phyloP scores from a whole-genome alignment of 352 stramenopile species.

The Stephanocyclus meneghinianus region DNA sequence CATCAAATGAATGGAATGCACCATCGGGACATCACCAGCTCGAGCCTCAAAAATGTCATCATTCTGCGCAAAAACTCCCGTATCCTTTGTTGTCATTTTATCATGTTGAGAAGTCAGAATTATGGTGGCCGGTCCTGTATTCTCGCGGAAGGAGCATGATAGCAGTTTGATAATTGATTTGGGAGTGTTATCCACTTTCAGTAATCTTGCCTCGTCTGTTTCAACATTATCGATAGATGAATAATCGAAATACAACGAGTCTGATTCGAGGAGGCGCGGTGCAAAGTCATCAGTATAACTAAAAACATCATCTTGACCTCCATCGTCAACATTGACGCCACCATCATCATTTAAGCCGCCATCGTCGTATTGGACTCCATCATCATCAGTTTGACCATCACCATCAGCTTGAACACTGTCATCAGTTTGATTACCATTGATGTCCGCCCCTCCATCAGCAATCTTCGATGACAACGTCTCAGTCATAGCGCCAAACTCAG shows the following conservation, averaged over 20 bases:
- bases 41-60: conserved; percentile 3
- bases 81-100: neutral
- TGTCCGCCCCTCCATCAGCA: neutral
- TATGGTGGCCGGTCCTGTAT: conserved; percentile 26
- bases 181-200: neutral
- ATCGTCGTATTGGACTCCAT: too few species aligned
- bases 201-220: neutral
- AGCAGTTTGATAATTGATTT: conserved; percentile 6
- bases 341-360: too few species aligned
- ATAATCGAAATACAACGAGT: too few species aligned
- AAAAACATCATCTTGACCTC: too few species aligned
- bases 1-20: conserved; percentile 30
- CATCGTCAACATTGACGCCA: too few species aligned
- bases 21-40: neutral
- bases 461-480: neutral
- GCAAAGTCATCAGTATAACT: too few species aligned
- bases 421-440: too few species aligned
- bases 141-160: conserved; percentile 2
- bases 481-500: too few species aligned
- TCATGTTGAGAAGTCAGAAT: conserved; percentile 15
- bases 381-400: too few species aligned
- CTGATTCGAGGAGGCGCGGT: too few species aligned
- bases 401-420: too few species aligned
- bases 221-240: too few species aligned
- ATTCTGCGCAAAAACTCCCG: neutral